Conservation (phyloP, 805 yeast genomes). For the Ogataea philodendri region DNA sequence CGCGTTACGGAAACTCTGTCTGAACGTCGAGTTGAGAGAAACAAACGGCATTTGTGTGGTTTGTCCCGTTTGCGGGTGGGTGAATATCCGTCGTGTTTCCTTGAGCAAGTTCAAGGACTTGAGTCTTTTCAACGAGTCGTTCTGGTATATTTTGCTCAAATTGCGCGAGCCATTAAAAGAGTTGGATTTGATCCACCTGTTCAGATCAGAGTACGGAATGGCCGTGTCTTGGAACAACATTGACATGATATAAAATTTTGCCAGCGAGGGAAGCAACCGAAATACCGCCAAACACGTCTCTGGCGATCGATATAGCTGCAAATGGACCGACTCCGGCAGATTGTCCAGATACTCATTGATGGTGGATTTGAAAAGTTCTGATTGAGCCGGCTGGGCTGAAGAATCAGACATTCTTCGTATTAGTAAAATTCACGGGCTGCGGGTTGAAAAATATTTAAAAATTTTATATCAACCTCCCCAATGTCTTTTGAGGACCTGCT, state of each 20-base stretch:
- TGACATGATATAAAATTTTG: slow-evolving; percentile 84
- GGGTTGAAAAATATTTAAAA: too few species aligned
- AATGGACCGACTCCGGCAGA: slow-evolving; percentile 82
- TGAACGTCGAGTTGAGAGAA: slow-evolving; percentile 69
- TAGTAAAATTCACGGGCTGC: too few species aligned
- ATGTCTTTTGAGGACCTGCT: slow-evolving; percentile 49
- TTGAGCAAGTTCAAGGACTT: slow-evolving; percentile 71
- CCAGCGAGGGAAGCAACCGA: slow-evolving; percentile 81
- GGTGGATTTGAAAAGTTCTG: slow-evolving; percentile 55
- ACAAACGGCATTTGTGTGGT: slow-evolving; percentile 32
- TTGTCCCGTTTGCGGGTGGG: slow-evolving; percentile 36
- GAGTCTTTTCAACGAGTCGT: slow-evolving; percentile 76
- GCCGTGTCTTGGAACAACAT: slow-evolving; percentile 81
- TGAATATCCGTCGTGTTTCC: slow-evolving; percentile 41
- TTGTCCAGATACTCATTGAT: slow-evolving; percentile 89
- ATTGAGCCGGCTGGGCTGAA: slow-evolving; percentile 12
- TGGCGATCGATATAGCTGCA: slow-evolving; percentile 79
- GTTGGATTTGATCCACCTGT: slow-evolving; percentile 62
- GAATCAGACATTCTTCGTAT: slow-evolving; percentile 13
- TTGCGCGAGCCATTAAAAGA: slow-evolving; percentile 20
- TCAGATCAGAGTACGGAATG: slow-evolving; percentile 62
- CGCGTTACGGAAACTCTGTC: slow-evolving; percentile 74
- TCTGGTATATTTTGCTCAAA: slow-evolving; percentile 47
- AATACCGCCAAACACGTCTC: slow-evolving; percentile 95
- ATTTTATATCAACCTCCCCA: slow-evolving; percentile 1